These are phyloP conservation scores for Tetragonia tetragonoides DNA, from an alignment of 148 eudicot species.

Conservation along the genomic window DNA sequence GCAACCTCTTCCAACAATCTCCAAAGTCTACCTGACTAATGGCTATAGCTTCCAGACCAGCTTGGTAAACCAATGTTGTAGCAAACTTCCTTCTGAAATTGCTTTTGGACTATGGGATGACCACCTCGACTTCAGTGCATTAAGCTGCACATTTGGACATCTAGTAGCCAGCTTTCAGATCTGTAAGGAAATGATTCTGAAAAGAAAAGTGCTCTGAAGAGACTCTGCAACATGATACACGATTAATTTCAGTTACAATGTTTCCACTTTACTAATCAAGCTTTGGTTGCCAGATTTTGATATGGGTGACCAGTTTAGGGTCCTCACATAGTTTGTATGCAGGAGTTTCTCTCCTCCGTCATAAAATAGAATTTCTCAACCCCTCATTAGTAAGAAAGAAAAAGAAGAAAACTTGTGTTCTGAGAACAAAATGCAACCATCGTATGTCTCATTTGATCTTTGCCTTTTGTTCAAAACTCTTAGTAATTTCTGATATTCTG, in stretches of 20 bases:
- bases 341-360: not conserved
- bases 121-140: too few relatives aligned
- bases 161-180: not conserved
- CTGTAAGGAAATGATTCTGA: not conserved
- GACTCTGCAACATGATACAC: not conserved
- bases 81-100: too few relatives aligned
- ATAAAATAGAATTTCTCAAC: too few relatives aligned
- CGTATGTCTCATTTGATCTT: not conserved
- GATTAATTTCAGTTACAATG: not conserved
- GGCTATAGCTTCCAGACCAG: too few relatives aligned
- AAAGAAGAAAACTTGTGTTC: not conserved
- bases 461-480: not conserved
- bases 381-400: not conserved
- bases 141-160: not conserved
- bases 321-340: not conserved
- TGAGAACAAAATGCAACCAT: not conserved
- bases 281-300: not conserved
- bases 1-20: too few relatives aligned
- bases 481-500: conserved; percentile 8
- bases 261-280: not conserved
- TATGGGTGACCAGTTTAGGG: not conserved
- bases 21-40: too few relatives aligned
- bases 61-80: too few relatives aligned
- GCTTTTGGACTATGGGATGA: too few relatives aligned
- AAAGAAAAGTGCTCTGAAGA: not conserved